Evolutionary conservation across 768 basidiomycete genomes (phyloP), one percentile per base, ranked within the genome.

Genomic region (Hericium rajendrae): DNA sequence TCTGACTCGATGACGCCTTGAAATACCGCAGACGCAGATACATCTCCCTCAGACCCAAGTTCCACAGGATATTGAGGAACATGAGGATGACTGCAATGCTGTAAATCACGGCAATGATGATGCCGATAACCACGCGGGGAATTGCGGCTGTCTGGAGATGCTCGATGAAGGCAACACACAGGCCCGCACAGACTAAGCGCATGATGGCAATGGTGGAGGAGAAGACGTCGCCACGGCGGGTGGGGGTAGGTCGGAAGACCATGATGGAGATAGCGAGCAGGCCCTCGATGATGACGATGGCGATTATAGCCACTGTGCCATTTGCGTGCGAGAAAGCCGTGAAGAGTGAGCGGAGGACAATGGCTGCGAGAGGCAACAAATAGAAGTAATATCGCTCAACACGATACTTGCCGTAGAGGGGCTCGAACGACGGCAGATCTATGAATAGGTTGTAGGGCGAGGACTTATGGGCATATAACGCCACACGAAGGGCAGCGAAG

Each of bases 101-200:
- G 67, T 83, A 86, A 39, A 92, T 75, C 37, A 87, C 80, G 12
- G 84, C 82, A 40, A 82, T 76, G 60, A 91, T 78, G 57, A 88
- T 77, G 20, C 91, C 92, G 56, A 97, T 84, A 38, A 80, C 85
- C 2, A 89, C 86, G 18, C 92, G 81, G 1, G 88, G 84, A 63
- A 95, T 95, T 41, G 92, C 76, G 16, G 76, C 71, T 38, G 94
- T 77, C 6, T 75, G 69, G 24, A 93, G 66, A 9, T 70, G 72
- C 60, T 88, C 78, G 50, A 91, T 72, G 69, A 94, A 97, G 0
- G 89, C 82, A 60, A 95, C 78, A 73, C 89, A 73, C 20, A 92
- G 67, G 6, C 82, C 86, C 26, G 84, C 83, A 56, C 81, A 85
- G 11, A 85, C 73, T 8, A 94, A 71, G 26, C 92, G 79, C 11